A percentile compares a stretch with the other conserved stretches of the same genome.
phyloP scores from a whole-genome alignment of 73 alveolate species.

The Stentor coeruleus region DNA sequence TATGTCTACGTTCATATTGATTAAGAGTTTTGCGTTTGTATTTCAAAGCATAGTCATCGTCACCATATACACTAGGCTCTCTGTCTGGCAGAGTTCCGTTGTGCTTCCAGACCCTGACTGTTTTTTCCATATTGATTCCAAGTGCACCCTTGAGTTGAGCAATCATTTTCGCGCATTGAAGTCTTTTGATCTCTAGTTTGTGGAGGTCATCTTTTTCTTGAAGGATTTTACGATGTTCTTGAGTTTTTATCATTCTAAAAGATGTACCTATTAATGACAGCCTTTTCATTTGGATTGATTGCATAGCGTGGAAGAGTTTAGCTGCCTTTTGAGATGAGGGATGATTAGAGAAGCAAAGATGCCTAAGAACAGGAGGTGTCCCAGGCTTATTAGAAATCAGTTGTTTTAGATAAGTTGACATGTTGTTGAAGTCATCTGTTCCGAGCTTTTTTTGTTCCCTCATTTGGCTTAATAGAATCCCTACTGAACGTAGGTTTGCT shows the following conservation, averaged over 20 bases:
- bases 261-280: neutral
- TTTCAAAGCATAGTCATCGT: no score
- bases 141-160: conserved; percentile 22
- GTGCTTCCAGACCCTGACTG: neutral
- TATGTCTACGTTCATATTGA: conserved; percentile 1
- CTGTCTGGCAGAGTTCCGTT: no score
- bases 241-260: neutral
- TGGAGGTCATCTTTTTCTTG: neutral
- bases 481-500: neutral
- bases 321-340: neutral
- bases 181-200: conserved; percentile 20
- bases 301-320: neutral
- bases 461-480: no score
- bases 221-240: no score
- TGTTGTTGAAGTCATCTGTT: neutral
- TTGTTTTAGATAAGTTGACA: neutral
- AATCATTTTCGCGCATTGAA: neutral
- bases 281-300: neutral
- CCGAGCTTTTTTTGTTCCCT: neutral
- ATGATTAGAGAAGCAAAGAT: neutral
- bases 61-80: no score
- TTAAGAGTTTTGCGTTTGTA: conserved; percentile 2
- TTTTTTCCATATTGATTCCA: conserved; percentile 17
- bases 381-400: neutral
- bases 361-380: neutral